Percentiles rank a stretch among this genome's conserved stretches.
These are phyloP conservation scores for Plantago ovata DNA, from an alignment of 257 asterid species.

Conservation along the genomic window DNA sequence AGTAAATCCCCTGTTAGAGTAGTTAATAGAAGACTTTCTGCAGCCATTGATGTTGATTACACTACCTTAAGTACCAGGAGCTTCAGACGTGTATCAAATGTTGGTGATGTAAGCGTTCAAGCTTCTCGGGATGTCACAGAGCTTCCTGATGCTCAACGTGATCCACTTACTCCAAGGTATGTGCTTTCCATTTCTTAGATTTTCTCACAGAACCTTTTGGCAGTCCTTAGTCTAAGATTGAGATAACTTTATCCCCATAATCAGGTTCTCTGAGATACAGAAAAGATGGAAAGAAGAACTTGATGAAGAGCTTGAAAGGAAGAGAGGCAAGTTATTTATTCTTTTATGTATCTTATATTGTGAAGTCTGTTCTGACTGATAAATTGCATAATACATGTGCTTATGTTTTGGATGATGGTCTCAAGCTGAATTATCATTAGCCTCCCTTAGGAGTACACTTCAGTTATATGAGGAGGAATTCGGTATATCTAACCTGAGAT, in stretches of 20 bases:
- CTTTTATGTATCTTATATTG: slow-evolving; percentile 10
- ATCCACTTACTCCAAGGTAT: slow-evolving; percentile 73
- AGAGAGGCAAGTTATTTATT: slow-evolving; percentile 61
- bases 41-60: slow-evolving; percentile 59
- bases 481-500: too few species aligned
- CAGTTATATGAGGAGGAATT: too few species aligned
- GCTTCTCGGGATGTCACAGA: slow-evolving; percentile 60
- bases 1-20: slow-evolving; percentile 80
- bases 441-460: not conserved
- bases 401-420: not conserved
- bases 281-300: slow-evolving; percentile 98
- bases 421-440: not conserved
- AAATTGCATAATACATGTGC: not conserved
- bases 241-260: slow-evolving; percentile 23
- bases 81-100: slow-evolving; percentile 70
- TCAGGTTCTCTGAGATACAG: slow-evolving; percentile 68
- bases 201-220: slow-evolving; percentile 6
- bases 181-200: slow-evolving; percentile 17
- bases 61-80: slow-evolving; percentile 54
- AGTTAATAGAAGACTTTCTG: slow-evolving; percentile 66
- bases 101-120: slow-evolving; percentile 36
- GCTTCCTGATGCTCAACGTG: slow-evolving; percentile 47
- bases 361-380: not conserved
- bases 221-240: slow-evolving; percentile 16
- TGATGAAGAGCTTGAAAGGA: slow-evolving; percentile 82